Evolutionary conservation across 2,329 filamentous ascomycete species (phyloP).

Genomic region (Paecilomyces niveus): DNA sequence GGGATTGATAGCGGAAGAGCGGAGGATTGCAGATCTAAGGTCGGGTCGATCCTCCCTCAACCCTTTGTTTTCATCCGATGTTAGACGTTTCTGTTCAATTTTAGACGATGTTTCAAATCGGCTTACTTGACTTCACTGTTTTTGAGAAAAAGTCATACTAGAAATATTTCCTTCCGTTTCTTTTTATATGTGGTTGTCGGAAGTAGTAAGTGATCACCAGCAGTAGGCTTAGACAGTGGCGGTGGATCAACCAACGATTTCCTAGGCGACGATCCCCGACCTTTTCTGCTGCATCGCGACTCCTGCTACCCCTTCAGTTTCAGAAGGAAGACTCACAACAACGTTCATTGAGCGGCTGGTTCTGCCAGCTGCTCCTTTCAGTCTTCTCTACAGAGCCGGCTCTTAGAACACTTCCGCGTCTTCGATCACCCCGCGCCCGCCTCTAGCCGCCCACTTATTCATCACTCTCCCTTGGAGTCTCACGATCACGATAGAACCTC

Average conservation of each 20-base stretch:
- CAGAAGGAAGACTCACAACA: background rate
- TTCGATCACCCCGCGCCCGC: background rate
- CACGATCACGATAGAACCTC: background rate
- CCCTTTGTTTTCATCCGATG: too few species aligned
- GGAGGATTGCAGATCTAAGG: too few species aligned
- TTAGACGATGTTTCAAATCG: too few species aligned
- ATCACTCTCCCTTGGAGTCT: background rate
- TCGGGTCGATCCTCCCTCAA: too few species aligned
- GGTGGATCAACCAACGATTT: background rate
- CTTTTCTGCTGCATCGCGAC: background rate
- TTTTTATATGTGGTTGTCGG: background rate
- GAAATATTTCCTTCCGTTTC: too few species aligned
- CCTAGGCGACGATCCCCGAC: background rate
- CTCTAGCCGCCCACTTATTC: background rate
- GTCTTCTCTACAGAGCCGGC: constrained; percentile 2
- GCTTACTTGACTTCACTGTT: too few species aligned
- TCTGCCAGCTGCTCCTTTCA: constrained; percentile 13
- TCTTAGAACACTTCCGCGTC: background rate
- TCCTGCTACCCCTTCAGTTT: background rate
- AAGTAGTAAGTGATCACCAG: background rate
- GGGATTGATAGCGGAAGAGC: too few species aligned
- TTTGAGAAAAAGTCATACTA: too few species aligned
- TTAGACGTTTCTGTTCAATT: too few species aligned
- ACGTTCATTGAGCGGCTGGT: constrained; percentile 5
- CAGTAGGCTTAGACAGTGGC: background rate